A percentile compares a stretch with the other conserved stretches of the same genome.
phyloP scores from a whole-genome alignment of 805 yeast species.

The Spathaspora gorwiae region DNA sequence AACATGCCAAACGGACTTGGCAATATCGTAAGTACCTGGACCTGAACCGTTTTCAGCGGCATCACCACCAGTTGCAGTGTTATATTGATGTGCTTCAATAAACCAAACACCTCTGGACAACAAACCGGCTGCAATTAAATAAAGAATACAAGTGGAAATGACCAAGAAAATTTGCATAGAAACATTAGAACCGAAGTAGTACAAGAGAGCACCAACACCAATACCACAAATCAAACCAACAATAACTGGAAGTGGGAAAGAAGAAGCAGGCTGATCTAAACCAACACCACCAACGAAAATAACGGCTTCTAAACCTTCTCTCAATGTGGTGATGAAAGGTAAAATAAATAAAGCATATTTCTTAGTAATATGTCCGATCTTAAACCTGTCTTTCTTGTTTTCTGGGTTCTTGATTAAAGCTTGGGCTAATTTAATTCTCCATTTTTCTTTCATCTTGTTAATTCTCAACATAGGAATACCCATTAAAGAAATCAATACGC shows the following conservation, averaged over 20 bases:
- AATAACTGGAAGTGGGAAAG: conserved; percentile 89
- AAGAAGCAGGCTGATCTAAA: conserved; percentile 38
- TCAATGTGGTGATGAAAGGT: conserved; percentile 82
- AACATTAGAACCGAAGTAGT: conserved; percentile 71
- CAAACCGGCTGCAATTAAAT: conserved; percentile 83
- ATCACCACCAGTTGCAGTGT: conserved; percentile 77
- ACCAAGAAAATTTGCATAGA: conserved; percentile 81
- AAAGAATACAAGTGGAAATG: conserved; percentile 78
- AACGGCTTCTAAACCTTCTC: conserved; percentile 96
- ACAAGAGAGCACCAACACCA: conserved; percentile 60
- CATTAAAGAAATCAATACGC: conserved; percentile 81
- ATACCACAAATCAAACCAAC: conserved; percentile 77
- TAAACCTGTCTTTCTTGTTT: conserved; percentile 24
- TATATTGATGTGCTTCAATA: conserved; percentile 65
- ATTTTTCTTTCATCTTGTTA: conserved; percentile 90
- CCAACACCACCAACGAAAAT: conserved; percentile 97
- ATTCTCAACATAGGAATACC: conserved; percentile 91
- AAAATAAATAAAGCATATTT: conserved; percentile 82
- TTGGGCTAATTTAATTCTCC: conserved; percentile 87
- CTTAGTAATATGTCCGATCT: conserved; percentile 26
- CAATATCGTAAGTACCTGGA: conserved; percentile 86
- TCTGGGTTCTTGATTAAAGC: conserved; percentile 62
- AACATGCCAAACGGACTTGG: conserved; percentile 82
- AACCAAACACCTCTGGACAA: conserved; percentile 89
- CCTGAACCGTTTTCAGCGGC: conserved; percentile 87